Conservation (phyloP, 805 yeast species). For the Yamadazyma philogaea region DNA sequence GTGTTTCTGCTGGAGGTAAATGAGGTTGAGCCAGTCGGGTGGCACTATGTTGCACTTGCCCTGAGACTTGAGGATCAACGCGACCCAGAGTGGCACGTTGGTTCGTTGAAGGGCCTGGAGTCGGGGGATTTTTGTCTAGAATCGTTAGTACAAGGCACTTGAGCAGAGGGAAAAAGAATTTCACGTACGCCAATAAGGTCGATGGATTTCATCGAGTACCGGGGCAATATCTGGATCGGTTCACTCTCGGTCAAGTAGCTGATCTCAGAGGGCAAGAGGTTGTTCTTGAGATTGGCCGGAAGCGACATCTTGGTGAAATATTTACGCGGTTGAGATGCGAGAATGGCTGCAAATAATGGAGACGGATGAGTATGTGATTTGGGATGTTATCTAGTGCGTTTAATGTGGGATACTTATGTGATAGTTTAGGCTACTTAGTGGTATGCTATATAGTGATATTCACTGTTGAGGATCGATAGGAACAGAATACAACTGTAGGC, state of each 20-base stretch:
- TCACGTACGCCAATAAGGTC: slow-evolving; percentile 59
- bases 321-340: not conserved
- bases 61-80: slow-evolving; percentile 77
- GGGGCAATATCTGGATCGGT: slow-evolving; percentile 68
- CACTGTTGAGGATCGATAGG: no score
- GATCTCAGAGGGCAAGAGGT: slow-evolving; percentile 73
- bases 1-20: slow-evolving; percentile 51
- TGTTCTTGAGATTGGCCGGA: slow-evolving; percentile 50
- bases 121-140: slow-evolving; percentile 46
- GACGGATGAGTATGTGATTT: no score
- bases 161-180: not conserved
- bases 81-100: slow-evolving; percentile 83
- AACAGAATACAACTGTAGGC: not conserved
- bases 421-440: no score
- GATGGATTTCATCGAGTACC: slow-evolving; percentile 64
- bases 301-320: slow-evolving; percentile 53
- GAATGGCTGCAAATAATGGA: not conserved
- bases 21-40: slow-evolving; percentile 76
- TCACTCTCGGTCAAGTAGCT: slow-evolving; percentile 85
- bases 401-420: no score
- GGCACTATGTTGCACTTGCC: slow-evolving; percentile 80
- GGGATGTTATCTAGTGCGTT: no score
- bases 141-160: slow-evolving; percentile 19
- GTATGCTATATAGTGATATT: no score
- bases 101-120: slow-evolving; percentile 66